A percentile compares a stretch with the other conserved stretches of the same genome.
Conservation (phyloP, 2,329 filamentous ascomycete species). For the Pezicula rhizophila region DNA sequence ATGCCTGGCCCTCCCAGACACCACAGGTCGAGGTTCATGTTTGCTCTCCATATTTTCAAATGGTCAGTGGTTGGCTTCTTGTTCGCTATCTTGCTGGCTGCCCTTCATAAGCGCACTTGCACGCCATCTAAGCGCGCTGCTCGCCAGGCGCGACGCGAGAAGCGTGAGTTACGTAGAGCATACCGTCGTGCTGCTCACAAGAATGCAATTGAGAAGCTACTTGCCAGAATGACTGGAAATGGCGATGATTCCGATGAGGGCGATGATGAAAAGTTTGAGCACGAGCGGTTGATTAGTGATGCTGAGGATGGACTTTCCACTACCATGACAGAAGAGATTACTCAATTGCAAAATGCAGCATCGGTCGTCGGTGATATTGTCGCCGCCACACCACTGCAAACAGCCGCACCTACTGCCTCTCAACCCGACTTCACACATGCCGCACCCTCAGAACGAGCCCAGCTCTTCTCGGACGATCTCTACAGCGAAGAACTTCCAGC, state of each 20-base stretch:
- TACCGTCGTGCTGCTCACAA: conserved; percentile 15
- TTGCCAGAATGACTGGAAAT: conserved; percentile 9
- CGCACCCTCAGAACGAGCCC: background rate
- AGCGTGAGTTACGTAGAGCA: conserved; percentile 13
- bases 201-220: conserved; percentile 10
- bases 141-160: conserved; percentile 11
- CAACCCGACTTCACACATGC: background rate
- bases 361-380: conserved; percentile 19
- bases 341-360: conserved; percentile 16
- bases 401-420: background rate
- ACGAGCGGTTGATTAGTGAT: conserved; percentile 8
- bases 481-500: conserved; percentile 20
- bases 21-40: background rate
- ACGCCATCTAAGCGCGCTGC: conserved; percentile 8
- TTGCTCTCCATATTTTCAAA: conserved; percentile 13
- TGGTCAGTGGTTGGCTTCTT: conserved; percentile 19
- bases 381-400: conserved; percentile 3
- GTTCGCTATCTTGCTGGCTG: conserved; percentile 14
- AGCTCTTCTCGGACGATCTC: background rate
- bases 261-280: conserved; percentile 17
- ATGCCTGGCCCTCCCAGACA: background rate
- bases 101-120: conserved; percentile 16
- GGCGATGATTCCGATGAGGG: conserved; percentile 6
- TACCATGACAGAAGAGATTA: conserved; percentile 18
- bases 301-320: conserved; percentile 17